phyloP scores from a whole-genome alignment of 441 rosid species.

The Euphorbia celastroides region DNA sequence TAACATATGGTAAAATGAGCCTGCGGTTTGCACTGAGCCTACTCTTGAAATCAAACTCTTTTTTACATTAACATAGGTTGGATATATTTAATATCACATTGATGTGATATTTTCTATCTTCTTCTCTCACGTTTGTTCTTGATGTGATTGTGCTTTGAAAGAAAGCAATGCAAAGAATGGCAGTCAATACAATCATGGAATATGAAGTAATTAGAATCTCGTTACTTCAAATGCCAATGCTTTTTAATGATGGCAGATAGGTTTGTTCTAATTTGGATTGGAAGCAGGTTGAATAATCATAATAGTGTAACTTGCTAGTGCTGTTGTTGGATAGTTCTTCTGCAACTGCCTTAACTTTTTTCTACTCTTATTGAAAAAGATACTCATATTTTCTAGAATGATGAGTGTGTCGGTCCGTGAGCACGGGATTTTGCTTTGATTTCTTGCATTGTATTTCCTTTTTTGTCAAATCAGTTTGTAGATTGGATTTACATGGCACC shows the following conservation, averaged over 20 bases:
- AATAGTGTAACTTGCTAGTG: background rate
- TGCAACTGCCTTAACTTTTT: background rate
- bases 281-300: too few relatives aligned
- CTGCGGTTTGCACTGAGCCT: too few relatives aligned
- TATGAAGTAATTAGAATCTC: too few relatives aligned
- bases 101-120: background rate
- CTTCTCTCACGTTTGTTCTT: background rate
- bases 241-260: too few relatives aligned
- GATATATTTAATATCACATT: background rate
- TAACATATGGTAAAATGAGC: too few relatives aligned
- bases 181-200: too few relatives aligned
- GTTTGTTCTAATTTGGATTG: too few relatives aligned
- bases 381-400: background rate
- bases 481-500: background rate
- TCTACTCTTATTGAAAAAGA: background rate
- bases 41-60: too few relatives aligned
- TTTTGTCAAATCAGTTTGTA: background rate
- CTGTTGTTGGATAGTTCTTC: background rate
- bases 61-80: too few relatives aligned
- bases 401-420: background rate
- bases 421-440: background rate
- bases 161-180: background rate
- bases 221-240: too few relatives aligned
- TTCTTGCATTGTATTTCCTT: background rate
- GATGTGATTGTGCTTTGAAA: background rate